Base-by-base conservation (phyloP, 768 basidiomycete genomes). In the Lyophyllum semitale region DNA sequence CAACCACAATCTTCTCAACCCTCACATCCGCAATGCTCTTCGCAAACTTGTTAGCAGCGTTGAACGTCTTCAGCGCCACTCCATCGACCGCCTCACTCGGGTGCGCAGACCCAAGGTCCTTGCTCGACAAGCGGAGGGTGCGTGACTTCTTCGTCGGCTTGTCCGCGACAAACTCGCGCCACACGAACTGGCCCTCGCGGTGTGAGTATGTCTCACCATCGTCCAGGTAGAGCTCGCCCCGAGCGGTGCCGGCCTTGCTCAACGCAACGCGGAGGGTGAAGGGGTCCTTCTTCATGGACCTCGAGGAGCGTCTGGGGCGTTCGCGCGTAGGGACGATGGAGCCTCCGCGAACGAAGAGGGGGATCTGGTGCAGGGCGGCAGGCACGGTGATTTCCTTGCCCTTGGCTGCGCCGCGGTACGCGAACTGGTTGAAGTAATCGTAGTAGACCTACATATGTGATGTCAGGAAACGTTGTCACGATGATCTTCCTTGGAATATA, bases 151-250 rank as follows among this genome's bases (percentile, higher is more conserved):
- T 75, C 29, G 65, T 63, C 12, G 70, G 69, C 67, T 79, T 78
- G 51, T 76, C 79, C 23, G 92, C 87, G 23, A 64, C 64, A 65
- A 95, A 92, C 56, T 79, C 75, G 52, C 93, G 85, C 92, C 92
- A 95, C 55, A 97, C 77, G 67, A 91, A 84, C 55, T 93, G 78
- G 27, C 97, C 97, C 6, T 80, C 66, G 54, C 82, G 73, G 71
- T 95, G 87, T 4, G 79, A 74, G 70, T 85, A 98, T 0, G 88
- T 83, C 48, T 88, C 89, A 13, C 97, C 97, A 62, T 98, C 97
- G 68, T 99, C 97, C 53, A 96, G 82, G 72, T 98, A 99, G 33
- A 99, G 78, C 65, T 95, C 91, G 33, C 97, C 97, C 1, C 66
- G 68, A 0, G 95, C 95, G 27, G 59, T 65, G 25, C 76, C 73